Percentiles rank a stretch among this genome's conserved stretches.
Evolutionary conservation across 495 filamentous ascomycete species (phyloP).

Genomic region (Penicillium psychrofluorescens): DNA sequence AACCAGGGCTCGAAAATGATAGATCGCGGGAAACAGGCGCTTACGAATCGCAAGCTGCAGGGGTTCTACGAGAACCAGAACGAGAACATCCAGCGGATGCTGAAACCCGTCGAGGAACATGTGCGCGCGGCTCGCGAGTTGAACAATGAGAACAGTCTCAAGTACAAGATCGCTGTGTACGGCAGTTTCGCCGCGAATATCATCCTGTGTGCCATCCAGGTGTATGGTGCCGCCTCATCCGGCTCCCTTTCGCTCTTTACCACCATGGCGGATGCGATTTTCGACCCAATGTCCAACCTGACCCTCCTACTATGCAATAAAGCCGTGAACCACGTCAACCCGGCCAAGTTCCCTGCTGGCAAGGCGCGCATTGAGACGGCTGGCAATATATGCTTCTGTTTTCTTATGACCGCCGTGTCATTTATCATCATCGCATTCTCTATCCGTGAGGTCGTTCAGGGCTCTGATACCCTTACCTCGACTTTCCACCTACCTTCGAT

Average conservation of each 20-base stretch:
- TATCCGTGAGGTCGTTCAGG: constrained; percentile 53
- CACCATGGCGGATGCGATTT: constrained; percentile 94
- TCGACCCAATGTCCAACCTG: constrained; percentile 88
- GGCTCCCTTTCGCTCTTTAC: constrained; percentile 92
- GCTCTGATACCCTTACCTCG: constrained; percentile 36
- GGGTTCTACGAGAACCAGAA: constrained; percentile 91
- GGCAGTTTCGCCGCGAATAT: constrained; percentile 85
- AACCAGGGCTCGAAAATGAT: constrained; percentile 20
- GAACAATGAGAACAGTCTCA: constrained; percentile 70
- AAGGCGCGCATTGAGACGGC: constrained; percentile 94
- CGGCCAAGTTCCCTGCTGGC: constrained; percentile 83
- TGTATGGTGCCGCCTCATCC: constrained; percentile 83
- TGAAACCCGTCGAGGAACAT: constrained; percentile 92
- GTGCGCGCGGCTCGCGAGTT: constrained; percentile 70
- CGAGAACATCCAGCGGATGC: constrained; percentile 81
- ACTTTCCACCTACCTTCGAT: constrained; percentile 77
- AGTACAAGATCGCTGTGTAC: constrained; percentile 81
- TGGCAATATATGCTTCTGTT: constrained; percentile 95
- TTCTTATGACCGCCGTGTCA: constrained; percentile 89
- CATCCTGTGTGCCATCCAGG: constrained; percentile 66
- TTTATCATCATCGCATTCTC: constrained; percentile 87
- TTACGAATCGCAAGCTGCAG: constrained; percentile 56
- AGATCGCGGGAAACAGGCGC: constrained; percentile 29
- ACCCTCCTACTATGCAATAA: constrained; percentile 83
- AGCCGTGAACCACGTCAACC: constrained; percentile 81